phyloP scores from a whole-genome alignment of 1,139 yeast species.

The Zygosaccharomyces pseudobailii region DNA sequence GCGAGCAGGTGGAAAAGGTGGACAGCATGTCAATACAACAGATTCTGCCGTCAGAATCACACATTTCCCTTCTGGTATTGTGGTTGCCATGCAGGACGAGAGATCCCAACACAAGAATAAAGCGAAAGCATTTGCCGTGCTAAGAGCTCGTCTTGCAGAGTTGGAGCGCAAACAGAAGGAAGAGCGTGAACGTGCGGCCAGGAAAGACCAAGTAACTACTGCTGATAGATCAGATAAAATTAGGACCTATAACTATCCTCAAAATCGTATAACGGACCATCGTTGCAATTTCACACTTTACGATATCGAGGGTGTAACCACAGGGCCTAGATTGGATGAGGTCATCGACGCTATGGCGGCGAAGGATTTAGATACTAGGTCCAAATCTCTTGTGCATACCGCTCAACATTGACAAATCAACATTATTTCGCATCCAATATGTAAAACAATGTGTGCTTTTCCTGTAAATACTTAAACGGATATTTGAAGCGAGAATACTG shows the following conservation, averaged over 20 bases:
- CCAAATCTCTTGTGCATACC: conserved; percentile 38
- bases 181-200: conserved; percentile 57
- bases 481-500: no score
- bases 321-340: conserved; percentile 64
- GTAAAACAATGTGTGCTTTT: background rate
- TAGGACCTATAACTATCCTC: conserved; percentile 89
- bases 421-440: background rate
- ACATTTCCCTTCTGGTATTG: conserved; percentile 87
- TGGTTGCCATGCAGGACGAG: conserved; percentile 89
- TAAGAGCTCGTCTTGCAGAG: conserved; percentile 82
- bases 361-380: conserved; percentile 43
- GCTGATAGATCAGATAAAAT: conserved; percentile 92
- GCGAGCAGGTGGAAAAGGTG: conserved; percentile 98
- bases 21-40: conserved; percentile 97
- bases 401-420: background rate
- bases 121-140: conserved; percentile 85
- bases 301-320: conserved; percentile 76
- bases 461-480: background rate
- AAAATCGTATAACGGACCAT: conserved; percentile 90
- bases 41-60: conserved; percentile 94
- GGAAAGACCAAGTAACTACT: conserved; percentile 81
- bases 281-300: conserved; percentile 75
- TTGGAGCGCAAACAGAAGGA: conserved; percentile 62
- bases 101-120: conserved; percentile 92
- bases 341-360: conserved; percentile 51